Evolutionary conservation across 108 stramenopile species (phyloP).

Genomic region (Nitzschia sp.): DNA sequence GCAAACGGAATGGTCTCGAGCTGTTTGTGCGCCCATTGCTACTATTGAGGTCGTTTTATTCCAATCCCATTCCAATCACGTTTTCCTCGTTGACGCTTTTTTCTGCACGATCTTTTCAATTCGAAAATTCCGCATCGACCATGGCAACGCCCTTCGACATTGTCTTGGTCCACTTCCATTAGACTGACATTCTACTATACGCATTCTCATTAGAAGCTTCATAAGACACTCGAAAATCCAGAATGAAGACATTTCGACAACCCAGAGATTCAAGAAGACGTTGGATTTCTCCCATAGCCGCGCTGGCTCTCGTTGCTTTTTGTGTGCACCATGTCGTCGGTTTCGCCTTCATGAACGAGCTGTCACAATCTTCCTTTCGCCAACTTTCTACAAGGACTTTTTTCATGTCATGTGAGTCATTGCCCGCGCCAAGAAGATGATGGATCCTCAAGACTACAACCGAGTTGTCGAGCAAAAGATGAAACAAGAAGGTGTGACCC

Average conservation of each 20-base stretch:
- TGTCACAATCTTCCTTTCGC: background rate
- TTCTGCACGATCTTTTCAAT: too few relatives aligned
- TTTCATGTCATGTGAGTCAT: constrained; percentile 8
- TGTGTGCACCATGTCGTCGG: background rate
- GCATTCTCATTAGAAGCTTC: too few relatives aligned
- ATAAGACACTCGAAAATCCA: too few relatives aligned
- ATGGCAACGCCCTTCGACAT: too few relatives aligned
- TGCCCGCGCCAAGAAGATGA: constrained; percentile 23
- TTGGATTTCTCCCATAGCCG: background rate
- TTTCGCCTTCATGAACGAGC: background rate
- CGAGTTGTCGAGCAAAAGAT: constrained; percentile 27
- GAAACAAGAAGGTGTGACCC: constrained; percentile 10
- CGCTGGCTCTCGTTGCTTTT: background rate
- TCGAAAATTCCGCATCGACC: too few relatives aligned
- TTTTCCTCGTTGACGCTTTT: too few relatives aligned
- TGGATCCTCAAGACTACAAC: constrained; percentile 27
- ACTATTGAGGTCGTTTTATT: too few relatives aligned
- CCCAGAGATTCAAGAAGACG: background rate
- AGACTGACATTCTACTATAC: too few relatives aligned
- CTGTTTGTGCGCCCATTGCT: too few relatives aligned
- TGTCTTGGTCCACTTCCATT: too few relatives aligned
- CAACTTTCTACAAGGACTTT: background rate
- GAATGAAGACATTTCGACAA: background rate
- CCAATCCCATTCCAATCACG: too few relatives aligned
- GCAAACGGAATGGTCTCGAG: too few relatives aligned